Conservation (phyloP, 192 early-diverging fungal genomes). For the Entomortierella lignicola region DNA sequence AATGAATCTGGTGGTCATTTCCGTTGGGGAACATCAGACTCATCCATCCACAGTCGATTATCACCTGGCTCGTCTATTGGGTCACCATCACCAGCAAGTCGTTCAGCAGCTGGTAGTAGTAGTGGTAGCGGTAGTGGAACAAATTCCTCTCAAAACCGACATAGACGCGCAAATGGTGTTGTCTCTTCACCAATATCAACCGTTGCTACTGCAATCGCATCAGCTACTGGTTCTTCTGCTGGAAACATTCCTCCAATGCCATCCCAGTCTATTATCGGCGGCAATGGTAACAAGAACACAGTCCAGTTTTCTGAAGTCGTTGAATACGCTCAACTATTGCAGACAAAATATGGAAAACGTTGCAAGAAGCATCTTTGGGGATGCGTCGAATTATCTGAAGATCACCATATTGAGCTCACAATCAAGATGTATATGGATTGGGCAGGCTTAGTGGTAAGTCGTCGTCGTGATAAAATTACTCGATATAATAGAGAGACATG, state of each 20-base stretch:
- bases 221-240: background rate
- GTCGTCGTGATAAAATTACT: too few species aligned
- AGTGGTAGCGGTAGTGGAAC: background rate
- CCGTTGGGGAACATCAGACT: slow-evolving; percentile 33
- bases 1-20: slow-evolving; percentile 26
- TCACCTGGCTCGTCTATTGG: slow-evolving; percentile 32
- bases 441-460: slow-evolving; percentile 45
- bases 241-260: slow-evolving; percentile 1
- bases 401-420: slow-evolving; percentile 44
- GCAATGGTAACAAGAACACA: slow-evolving; percentile 23
- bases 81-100: slow-evolving; percentile 21
- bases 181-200: slow-evolving; percentile 37
- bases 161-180: slow-evolving; percentile 35
- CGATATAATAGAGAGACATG: too few species aligned
- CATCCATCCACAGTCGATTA: slow-evolving; percentile 10
- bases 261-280: background rate
- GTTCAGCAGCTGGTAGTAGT: background rate
- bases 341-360: slow-evolving; percentile 31
- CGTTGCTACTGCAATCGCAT: slow-evolving; percentile 3
- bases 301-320: slow-evolving; percentile 51
- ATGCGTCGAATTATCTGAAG: slow-evolving; percentile 38
- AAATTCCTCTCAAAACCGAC: too few species aligned
- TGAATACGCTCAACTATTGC: slow-evolving; percentile 36
- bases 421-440: slow-evolving; percentile 57
- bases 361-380: slow-evolving; percentile 43